phyloP scores from a whole-genome alignment of 2,329 filamentous ascomycete species.

The Pseudocercospora fijiensis region DNA sequence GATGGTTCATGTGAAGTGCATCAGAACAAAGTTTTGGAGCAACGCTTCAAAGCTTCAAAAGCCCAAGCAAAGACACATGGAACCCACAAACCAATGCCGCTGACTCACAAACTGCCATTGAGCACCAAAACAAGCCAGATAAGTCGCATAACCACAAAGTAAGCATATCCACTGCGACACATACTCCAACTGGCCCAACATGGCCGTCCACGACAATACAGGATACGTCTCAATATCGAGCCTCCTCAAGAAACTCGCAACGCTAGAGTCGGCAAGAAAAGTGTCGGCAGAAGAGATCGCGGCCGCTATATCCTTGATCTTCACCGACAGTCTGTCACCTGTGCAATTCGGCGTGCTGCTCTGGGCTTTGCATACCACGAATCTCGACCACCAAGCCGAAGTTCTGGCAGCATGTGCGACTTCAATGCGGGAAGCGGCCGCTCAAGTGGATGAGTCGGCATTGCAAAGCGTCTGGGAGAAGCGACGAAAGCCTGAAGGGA shows the following conservation, averaged over 20 bases:
- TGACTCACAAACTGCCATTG: constrained; percentile 4
- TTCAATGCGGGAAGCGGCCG: constrained; percentile 79
- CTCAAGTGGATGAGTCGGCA: constrained; percentile 63
- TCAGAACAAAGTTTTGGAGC: constrained; percentile 5
- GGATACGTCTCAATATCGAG: constrained; percentile 60
- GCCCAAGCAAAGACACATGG: background rate
- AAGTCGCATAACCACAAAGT: background rate
- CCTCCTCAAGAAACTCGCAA: constrained; percentile 67
- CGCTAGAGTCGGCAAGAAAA: constrained; percentile 40
- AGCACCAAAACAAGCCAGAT: background rate
- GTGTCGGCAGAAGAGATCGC: constrained; percentile 81
- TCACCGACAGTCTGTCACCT: constrained; percentile 83
- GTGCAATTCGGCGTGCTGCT: constrained; percentile 84
- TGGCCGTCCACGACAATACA: constrained; percentile 19
- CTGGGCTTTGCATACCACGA: constrained; percentile 88
- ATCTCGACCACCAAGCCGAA: constrained; percentile 77
- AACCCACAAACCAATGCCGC: background rate
- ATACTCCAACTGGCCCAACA: constrained; percentile 5
- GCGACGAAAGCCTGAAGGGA: constrained; percentile 65
- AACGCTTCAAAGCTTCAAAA: background rate
- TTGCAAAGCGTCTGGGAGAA: constrained; percentile 62
- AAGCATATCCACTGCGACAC: background rate
- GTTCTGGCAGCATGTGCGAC: constrained; percentile 82
- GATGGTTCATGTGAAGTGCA: background rate
- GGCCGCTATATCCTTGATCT: constrained; percentile 84